phyloP scores from a whole-genome alignment of 768 basidiomycete species.

The Boletus vinaceobasis region DNA sequence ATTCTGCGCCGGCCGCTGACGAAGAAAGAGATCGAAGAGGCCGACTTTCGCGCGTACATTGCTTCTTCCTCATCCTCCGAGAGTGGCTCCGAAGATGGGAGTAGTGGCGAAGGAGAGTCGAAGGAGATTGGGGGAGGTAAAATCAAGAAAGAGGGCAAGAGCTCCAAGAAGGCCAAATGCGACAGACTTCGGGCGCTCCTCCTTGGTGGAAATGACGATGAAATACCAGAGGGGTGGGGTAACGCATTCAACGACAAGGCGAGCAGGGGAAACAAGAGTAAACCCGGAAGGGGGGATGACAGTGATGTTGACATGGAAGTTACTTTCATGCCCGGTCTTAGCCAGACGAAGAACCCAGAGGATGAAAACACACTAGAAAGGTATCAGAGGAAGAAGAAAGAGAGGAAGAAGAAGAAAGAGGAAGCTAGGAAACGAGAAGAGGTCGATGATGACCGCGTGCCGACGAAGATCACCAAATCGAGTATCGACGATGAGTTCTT shows the following conservation, averaged over 20 bases:
- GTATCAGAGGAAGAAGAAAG: constrained; percentile 87
- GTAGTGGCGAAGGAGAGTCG: background rate
- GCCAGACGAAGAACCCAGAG: constrained; percentile 45
- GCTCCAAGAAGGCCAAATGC: constrained; percentile 45
- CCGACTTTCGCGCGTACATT: constrained; percentile 80
- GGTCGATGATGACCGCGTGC: constrained; percentile 19
- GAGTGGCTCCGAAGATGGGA: constrained; percentile 39
- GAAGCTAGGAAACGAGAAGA: constrained; percentile 45
- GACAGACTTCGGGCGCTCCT: constrained; percentile 75
- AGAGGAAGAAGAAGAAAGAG: constrained; percentile 80
- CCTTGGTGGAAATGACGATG: constrained; percentile 61
- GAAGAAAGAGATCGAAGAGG: constrained; percentile 84
- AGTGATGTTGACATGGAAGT: constrained; percentile 86
- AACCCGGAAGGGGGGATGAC: constrained; percentile 22
- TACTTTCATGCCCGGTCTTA: constrained; percentile 87
- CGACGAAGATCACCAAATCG: constrained; percentile 7
- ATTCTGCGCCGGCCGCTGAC: constrained; percentile 77
- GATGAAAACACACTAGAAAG: constrained; percentile 88
- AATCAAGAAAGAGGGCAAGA: constrained; percentile 17
- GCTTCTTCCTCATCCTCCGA: constrained; percentile 71
- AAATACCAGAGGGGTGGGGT: constrained; percentile 84
- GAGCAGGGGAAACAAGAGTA: background rate
- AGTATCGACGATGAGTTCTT: constrained; percentile 74
- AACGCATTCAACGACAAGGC: constrained; percentile 32
- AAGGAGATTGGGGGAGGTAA: constrained; percentile 2